Evolutionary conservation across 208 protist genomes (phyloP).

Genomic region (Phytomonas serpens): DNA sequence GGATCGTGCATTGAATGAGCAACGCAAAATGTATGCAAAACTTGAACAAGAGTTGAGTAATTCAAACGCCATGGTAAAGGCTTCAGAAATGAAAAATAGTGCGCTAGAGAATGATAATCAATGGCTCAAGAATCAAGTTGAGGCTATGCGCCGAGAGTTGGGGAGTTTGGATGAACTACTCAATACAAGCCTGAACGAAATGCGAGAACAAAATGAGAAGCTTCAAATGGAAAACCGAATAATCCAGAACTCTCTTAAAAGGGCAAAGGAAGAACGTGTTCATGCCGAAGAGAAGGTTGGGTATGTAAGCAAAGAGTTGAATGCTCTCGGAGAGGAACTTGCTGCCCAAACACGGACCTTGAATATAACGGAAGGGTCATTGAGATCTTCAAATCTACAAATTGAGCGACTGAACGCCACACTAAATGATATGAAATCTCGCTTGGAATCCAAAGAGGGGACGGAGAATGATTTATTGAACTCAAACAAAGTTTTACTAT

Average conservation of each 20-base stretch:
- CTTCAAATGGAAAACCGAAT: slow-evolving; percentile 17
- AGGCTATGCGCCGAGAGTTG: slow-evolving; percentile 61
- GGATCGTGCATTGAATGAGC: slow-evolving; percentile 9
- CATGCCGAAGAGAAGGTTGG: slow-evolving; percentile 14
- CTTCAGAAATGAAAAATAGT: slow-evolving; percentile 5
- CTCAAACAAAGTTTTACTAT: slow-evolving; percentile 6
- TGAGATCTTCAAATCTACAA: slow-evolving; percentile 30
- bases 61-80: slow-evolving; percentile 8
- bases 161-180: slow-evolving; percentile 66
- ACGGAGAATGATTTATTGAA: slow-evolving; percentile 10
- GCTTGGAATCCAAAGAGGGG: slow-evolving; percentile 14
- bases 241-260: slow-evolving; percentile 22
- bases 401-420: slow-evolving; percentile 13
- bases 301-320: not conserved
- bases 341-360: slow-evolving; percentile 46
- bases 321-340: slow-evolving; percentile 17
- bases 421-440: slow-evolving; percentile 11
- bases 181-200: slow-evolving; percentile 61
- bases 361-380: slow-evolving; percentile 35
- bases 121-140: slow-evolving; percentile 53
- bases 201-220: slow-evolving; percentile 66
- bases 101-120: slow-evolving; percentile 39
- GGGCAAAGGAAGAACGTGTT: slow-evolving; percentile 2
- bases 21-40: slow-evolving; percentile 11
- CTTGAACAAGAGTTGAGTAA: slow-evolving; percentile 19